phyloP scores from a whole-genome alignment of 768 basidiomycete genomes.

The Sarcodon aspratus region DNA sequence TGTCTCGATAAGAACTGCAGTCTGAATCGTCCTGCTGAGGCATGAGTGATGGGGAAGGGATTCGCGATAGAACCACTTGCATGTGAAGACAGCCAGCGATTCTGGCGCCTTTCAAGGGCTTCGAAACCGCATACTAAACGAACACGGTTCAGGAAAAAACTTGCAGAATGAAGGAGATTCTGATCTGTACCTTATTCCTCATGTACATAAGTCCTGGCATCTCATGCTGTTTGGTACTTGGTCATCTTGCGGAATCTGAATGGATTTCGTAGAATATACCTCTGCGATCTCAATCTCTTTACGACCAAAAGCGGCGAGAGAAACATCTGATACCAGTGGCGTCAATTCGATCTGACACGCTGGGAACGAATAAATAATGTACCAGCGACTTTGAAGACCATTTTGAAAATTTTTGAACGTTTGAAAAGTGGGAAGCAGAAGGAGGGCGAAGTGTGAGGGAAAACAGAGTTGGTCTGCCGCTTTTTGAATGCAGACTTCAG shows the following conservation, averaged over 20 bases:
- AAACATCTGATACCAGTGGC: conserved; percentile 49
- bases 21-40: conserved; percentile 83
- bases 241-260: conserved; percentile 6
- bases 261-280: conserved; percentile 33
- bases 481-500: conserved; percentile 6
- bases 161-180: conserved; percentile 2
- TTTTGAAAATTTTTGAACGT: conserved; percentile 18
- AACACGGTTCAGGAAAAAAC: conserved; percentile 9
- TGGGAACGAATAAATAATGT: conserved; percentile 9
- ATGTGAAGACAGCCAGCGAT: conserved; percentile 98
- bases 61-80: conserved; percentile 30
- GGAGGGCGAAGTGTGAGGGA: conserved; percentile 13
- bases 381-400: conserved; percentile 92
- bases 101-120: conserved; percentile 90
- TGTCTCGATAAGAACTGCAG: conserved; percentile 98
- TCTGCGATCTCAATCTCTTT: conserved; percentile 99
- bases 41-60: background rate
- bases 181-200: conserved; percentile 60
- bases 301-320: conserved; percentile 98
- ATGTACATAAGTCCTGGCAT: conserved; percentile 96
- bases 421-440: conserved; percentile 13
- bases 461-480: conserved; percentile 10
- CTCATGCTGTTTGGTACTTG: conserved; percentile 50
- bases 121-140: conserved; percentile 55
- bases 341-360: conserved; percentile 2